phyloP scores from a whole-genome alignment of 2,329 filamentous ascomycete genomes.

The Ascochyta fabae region DNA sequence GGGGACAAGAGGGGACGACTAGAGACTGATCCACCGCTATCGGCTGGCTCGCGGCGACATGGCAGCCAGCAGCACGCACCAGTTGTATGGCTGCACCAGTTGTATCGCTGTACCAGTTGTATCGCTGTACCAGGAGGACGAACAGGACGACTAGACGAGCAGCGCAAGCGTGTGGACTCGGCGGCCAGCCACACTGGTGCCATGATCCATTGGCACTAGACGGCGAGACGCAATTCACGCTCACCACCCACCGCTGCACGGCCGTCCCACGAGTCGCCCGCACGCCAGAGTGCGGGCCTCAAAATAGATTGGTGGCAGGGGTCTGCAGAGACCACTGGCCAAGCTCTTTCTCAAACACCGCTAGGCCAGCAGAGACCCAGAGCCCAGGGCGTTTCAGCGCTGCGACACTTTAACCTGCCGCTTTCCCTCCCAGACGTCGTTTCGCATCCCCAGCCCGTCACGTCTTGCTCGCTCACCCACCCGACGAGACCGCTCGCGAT shows the following conservation, averaged over 20 bases:
- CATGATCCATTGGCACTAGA: conserved; percentile 3
- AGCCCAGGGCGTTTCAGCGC: conserved; percentile 43
- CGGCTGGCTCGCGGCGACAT: conserved; percentile 8
- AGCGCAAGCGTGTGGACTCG: neutral
- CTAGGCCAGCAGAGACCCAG: conserved; percentile 39
- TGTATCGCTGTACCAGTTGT: no score
- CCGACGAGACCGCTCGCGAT: conserved; percentile 45
- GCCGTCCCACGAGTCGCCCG: conserved; percentile 25
- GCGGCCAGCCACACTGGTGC: neutral
- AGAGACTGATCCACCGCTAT: conserved; percentile 14
- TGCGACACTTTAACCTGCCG: conserved; percentile 50
- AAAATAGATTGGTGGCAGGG: conserved; percentile 22
- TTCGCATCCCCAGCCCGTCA: conserved; percentile 43
- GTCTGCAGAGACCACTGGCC: conserved; percentile 17
- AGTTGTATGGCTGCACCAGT: no score
- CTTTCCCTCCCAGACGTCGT: conserved; percentile 48
- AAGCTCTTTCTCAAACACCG: conserved; percentile 39
- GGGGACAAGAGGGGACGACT: conserved; percentile 4
- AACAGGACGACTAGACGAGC: no score
- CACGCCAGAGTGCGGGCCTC: conserved; percentile 28
- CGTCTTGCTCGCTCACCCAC: conserved; percentile 34
- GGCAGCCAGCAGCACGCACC: neutral
- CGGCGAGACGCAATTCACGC: conserved; percentile 9
- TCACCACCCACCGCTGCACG: conserved; percentile 23
- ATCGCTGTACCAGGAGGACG: no score